phyloP scores from a whole-genome alignment of 2,329 filamentous ascomycete genomes.

The Ophiosphaerella korrae region DNA sequence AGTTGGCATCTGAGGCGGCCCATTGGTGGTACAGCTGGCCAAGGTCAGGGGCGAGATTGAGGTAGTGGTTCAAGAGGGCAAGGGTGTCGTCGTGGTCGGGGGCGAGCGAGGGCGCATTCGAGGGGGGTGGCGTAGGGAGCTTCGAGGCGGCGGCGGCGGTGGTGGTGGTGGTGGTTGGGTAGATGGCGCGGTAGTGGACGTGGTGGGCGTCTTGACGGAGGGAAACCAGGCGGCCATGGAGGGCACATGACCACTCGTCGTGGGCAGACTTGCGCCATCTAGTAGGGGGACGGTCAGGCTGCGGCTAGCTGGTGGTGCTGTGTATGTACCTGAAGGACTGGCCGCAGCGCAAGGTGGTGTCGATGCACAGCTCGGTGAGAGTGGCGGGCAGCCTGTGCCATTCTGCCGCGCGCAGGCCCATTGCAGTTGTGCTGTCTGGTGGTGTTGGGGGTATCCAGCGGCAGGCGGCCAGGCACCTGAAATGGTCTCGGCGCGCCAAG shows the following conservation, averaged over 20 bases:
- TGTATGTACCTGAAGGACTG: slow-evolving; percentile 76
- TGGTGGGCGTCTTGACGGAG: slow-evolving; percentile 79
- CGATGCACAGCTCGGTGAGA: slow-evolving; percentile 86
- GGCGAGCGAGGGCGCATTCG: slow-evolving; percentile 40
- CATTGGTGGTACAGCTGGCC: slow-evolving; percentile 80
- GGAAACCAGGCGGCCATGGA: slow-evolving; percentile 83
- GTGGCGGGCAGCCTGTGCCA: slow-evolving; percentile 88
- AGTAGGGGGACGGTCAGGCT: slow-evolving; percentile 58
- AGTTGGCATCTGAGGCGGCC: slow-evolving; percentile 85
- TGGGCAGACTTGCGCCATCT: slow-evolving; percentile 83
- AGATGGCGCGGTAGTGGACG: slow-evolving; percentile 80
- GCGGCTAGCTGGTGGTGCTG: background rate
- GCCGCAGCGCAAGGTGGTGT: slow-evolving; percentile 91
- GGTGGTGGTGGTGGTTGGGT: slow-evolving; percentile 42
- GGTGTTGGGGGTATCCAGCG: background rate
- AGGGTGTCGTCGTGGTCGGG: slow-evolving; percentile 71
- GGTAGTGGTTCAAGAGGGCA: slow-evolving; percentile 78
- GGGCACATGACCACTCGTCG: slow-evolving; percentile 87
- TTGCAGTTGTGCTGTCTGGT: slow-evolving; percentile 17
- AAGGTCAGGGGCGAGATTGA: slow-evolving; percentile 82
- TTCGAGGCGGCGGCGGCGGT: background rate
- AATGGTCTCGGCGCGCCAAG: slow-evolving; percentile 21
- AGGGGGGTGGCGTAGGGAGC: slow-evolving; percentile 47
- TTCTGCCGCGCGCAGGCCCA: slow-evolving; percentile 64
- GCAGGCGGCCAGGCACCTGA: slow-evolving; percentile 1